Evolutionary conservation across 306 rosid genomes (phyloP), one percentile per base, ranked within the genome.

Genomic region (Rosa persica): DNA sequence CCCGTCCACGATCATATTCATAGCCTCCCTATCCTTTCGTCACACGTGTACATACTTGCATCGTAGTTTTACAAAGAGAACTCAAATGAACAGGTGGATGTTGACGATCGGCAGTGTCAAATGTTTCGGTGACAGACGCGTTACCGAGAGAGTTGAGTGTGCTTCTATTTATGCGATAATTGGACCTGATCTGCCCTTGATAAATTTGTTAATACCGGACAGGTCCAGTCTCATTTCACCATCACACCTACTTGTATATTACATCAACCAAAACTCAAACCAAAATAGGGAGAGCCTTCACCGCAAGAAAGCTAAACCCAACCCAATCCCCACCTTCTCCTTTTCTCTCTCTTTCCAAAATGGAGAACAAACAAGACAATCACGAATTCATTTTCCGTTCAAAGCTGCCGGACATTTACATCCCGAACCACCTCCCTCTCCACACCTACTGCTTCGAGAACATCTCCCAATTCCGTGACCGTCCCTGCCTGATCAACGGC

Each of bases 381-480:
- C 72, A 74, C 1, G 87, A 92, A 10, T 81, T 87, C 87, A 88
- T 92, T 69, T 90, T 92, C 91, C 87, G 85, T 5, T 94, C 98
- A 0, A 90, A 89, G n/a, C 90, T 94, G 60, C 97, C 97, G 0
- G 91, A 89, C 74, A 92, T 94, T 55, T 40, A 81, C 86, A 94
- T 94, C 72, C 91, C 98, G 11, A 86, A 81, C 40, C 94, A 90
- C 71, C 97, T 94, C 34, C 97, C 96, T 0, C 54, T 94, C 10
- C 97, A 90, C 81, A 82, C 92, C 13, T 92, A 94, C 57, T 80
- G 89, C 88, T 94, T 94, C 81, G 73, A 94, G 75, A 89, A 88
- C 54, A 68, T 94, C 11, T 76, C 93, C 15, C 74, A 79, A 5
- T 88, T 87, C 81, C 55, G 60, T 6, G 65, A 89, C 79, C 91